Evolutionary conservation across 2,329 filamentous ascomycete genomes (phyloP).

Genomic region (Hymenoscyphus salicellus): DNA sequence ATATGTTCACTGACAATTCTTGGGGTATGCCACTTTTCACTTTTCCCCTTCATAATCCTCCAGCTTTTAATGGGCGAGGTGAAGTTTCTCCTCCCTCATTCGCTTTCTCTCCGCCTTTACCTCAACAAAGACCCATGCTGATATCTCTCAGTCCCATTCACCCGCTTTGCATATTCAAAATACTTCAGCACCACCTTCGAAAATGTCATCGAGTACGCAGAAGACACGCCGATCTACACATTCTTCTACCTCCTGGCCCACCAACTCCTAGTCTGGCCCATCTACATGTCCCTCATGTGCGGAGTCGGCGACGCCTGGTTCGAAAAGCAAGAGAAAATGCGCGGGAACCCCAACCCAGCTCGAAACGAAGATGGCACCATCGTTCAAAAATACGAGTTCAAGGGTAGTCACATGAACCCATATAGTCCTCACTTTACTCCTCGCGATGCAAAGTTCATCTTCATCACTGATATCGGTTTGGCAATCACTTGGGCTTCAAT

Average conservation of each 20-base stretch:
- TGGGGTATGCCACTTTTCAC: not conserved
- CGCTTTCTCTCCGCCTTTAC: not conserved
- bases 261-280: constrained; percentile 88
- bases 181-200: constrained; percentile 13
- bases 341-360: constrained; percentile 88
- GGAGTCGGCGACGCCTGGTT: constrained; percentile 96
- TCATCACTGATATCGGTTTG: constrained; percentile 82
- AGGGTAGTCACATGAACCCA: constrained; percentile 71
- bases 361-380: constrained; percentile 79
- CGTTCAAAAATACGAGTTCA: constrained; percentile 29
- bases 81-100: not conserved
- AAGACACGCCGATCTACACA: constrained; percentile 76
- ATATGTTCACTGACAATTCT: constrained; percentile 88
- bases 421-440: constrained; percentile 85
- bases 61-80: not conserved
- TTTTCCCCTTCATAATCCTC: not conserved
- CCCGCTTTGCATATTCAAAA: constrained; percentile 73
- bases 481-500: constrained; percentile 56
- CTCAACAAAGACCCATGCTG: not conserved
- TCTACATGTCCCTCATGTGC: constrained; percentile 80
- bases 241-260: constrained; percentile 71
- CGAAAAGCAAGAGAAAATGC: constrained; percentile 84
- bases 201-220: constrained; percentile 44
- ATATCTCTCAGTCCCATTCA: constrained; percentile 92
- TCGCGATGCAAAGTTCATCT: constrained; percentile 83